These are phyloP conservation scores for Coleophoma crateriformis DNA, from an alignment of 2,329 filamentous ascomycete genomes.

Conservation along the genomic window DNA sequence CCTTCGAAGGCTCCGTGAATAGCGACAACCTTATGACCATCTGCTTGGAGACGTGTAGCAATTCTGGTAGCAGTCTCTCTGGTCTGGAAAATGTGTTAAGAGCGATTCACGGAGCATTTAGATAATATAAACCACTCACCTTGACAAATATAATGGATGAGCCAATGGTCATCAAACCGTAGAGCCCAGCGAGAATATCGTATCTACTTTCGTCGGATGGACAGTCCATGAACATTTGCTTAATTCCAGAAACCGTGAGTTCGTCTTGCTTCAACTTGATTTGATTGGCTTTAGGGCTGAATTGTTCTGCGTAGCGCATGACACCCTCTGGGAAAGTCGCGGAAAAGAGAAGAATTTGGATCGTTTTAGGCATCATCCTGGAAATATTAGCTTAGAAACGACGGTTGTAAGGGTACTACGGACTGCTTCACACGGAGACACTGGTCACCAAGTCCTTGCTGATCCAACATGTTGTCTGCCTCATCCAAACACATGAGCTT, in stretches of 20 bases:
- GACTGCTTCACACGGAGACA: constrained; percentile 85
- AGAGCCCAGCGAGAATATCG: constrained; percentile 82
- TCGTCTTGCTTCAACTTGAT: constrained; percentile 87
- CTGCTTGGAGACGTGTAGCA: constrained; percentile 75
- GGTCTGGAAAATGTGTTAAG: constrained; percentile 46
- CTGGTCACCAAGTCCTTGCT: constrained; percentile 91
- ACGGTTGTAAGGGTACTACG: constrained; percentile 24
- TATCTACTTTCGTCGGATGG: constrained; percentile 79
- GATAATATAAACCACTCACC: constrained; percentile 40
- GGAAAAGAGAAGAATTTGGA: constrained; percentile 94
- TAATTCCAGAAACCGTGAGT: constrained; percentile 93
- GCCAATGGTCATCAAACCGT: constrained; percentile 92
- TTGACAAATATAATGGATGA: constrained; percentile 98
- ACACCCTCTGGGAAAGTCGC: constrained; percentile 93
- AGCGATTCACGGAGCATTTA: not conserved
- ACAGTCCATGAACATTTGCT: constrained; percentile 96
- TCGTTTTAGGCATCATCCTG: constrained; percentile 65
- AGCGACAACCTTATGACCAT: constrained; percentile 88
- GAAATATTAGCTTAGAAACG: constrained; percentile 7
- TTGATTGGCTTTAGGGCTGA: constrained; percentile 79
- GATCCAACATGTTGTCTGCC: constrained; percentile 97
- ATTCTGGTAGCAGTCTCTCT: constrained; percentile 83
- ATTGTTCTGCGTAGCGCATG: constrained; percentile 74
- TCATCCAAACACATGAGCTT: constrained; percentile 89
- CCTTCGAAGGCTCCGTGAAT: constrained; percentile 87